Base-by-base conservation (phyloP, 2,329 filamentous ascomycete genomes). In the Aspergillus ruber region DNA sequence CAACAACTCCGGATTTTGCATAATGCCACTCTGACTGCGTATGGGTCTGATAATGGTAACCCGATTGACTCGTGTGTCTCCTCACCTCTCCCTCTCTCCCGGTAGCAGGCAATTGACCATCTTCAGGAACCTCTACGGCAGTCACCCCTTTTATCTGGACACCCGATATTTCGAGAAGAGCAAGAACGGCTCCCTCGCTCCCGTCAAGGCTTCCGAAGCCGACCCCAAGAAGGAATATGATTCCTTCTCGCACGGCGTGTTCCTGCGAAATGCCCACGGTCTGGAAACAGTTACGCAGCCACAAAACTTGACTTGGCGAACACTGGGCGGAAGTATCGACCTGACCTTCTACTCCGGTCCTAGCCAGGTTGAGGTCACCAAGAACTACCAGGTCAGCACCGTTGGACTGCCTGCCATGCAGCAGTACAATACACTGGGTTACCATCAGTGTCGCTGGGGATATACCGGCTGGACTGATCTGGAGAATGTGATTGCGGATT, bases 401-500 rank as follows among this genome's bases (percentile, higher is more conserved):
- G 73, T 84, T 44, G 87, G 88, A 0, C 70, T 87, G 4, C 87
- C 88, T 1, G 83, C 83, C 0, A 83, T 91, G 81, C 85, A 90
- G 61, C 83, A 86, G 55, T 93, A 93, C 69, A 91, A 82, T 75
- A 82, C 84, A 0, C 81, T 94, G 50, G 89, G 89, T 0, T 91
- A 79, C 62, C 88, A 94, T 55, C 88, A 94, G 63, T 91, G 87
- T 57, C 78, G 86, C 50, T 93, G 88, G 83, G 88, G 88, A 1
- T 93, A 93, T 63, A 71, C 77, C 35, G 88, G 87, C 57, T 89
- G 85, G 81, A 78, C 80, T 1, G 75, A 81, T 23, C 61, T 88
- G 3, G 77, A 84, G 52, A 78, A 78, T 53, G 74, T 81, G 9
- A 71, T 80, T 27, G 67, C 76, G 42, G 74, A 73, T 44, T 80